Evolutionary conservation across 2,329 filamentous ascomycete genomes (phyloP), one percentile per base, ranked within the genome.

Genomic region (Shiraia sp.): DNA sequence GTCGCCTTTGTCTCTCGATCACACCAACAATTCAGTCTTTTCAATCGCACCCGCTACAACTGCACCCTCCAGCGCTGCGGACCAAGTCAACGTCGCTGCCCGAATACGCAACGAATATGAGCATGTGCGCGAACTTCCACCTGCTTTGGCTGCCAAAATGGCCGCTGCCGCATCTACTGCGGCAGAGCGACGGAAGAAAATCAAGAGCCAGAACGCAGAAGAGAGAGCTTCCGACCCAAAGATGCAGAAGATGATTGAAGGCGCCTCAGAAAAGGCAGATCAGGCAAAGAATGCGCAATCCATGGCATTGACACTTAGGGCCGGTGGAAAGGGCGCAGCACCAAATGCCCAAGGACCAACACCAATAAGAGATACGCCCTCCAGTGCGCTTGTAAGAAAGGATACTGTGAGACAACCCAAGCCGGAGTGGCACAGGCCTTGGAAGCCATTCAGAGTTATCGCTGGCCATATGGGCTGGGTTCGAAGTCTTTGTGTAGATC

Each of bases 381-480:
- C 75, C 1, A 77, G 76, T 42, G 82, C 81, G 53, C 67, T 87
- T 42, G 80, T 87, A 13, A 75, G 82, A 43, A 78, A 82, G 55
- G 81, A 84, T 29, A 81, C 79, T 12, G 79, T 85, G 40, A 76
- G 81, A 55, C 83, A 86, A 56, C 77, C 84, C 42, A 90, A 86
- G 68, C 95, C 95, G 1, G 87, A 96, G 44, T 99, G 93, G 93
- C 93, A 99, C 68, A 83, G 91, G 47, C 95, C 95, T 10, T 99
- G 95, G 93, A 97, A 96, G 79, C 50, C 97, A 46, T 95, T 96
- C 87, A 83, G 93, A 47, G 95, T 99, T 48, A 96, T 99, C 53
- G 96, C 90, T 1, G 93, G 95, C 12, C 93, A 97, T 68, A 72
- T 99, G 57, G 93, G 93, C 17, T 99, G 93, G 93, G 93, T 99